Evolutionary conservation across 495 filamentous ascomycete species (phyloP).

Genomic region (Rostrohypoxylon terebratum): DNA sequence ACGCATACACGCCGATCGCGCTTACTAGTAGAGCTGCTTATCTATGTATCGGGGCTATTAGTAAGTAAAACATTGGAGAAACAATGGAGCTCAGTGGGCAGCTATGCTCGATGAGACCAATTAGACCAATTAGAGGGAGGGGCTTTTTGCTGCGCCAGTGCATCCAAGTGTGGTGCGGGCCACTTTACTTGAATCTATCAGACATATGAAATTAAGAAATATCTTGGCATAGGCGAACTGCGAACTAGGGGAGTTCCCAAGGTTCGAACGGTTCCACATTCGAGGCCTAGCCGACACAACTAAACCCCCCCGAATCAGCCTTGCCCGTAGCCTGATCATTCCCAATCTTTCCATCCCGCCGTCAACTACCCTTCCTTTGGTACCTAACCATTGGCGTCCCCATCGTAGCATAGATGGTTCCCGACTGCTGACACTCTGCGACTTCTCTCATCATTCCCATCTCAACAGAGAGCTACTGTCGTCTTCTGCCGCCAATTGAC

Average conservation of each 20-base stretch:
- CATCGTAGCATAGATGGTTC: conserved; percentile 41
- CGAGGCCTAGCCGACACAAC: conserved; percentile 33
- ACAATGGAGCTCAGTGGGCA: neutral
- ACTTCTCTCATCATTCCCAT: conserved; percentile 27
- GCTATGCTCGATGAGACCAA: neutral
- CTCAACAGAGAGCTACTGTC: conserved; percentile 18
- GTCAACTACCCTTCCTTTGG: conserved; percentile 22
- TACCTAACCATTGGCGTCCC: conserved; percentile 35
- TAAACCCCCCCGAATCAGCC: conserved; percentile 47
- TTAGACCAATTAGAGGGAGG: too few species aligned
- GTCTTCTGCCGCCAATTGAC: conserved; percentile 39
- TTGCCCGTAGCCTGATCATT: conserved; percentile 48
- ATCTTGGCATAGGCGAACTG: conserved; percentile 6
- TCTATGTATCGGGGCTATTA: neutral
- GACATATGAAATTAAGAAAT: conserved; percentile 12
- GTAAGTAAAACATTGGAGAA: neutral
- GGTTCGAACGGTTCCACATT: neutral
- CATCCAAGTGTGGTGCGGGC: too few species aligned
- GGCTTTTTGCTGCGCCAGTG: neutral
- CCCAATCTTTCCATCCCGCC: conserved; percentile 38
- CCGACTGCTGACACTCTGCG: conserved; percentile 18
- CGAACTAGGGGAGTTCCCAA: conserved; percentile 6
- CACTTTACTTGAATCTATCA: neutral
- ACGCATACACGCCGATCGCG: neutral
- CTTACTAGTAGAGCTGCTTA: neutral